A percentile compares a stretch with the other conserved stretches of the same genome.
phyloP scores from a whole-genome alignment of 2,329 filamentous ascomycete genomes.

The Neofusicoccum ribis region DNA sequence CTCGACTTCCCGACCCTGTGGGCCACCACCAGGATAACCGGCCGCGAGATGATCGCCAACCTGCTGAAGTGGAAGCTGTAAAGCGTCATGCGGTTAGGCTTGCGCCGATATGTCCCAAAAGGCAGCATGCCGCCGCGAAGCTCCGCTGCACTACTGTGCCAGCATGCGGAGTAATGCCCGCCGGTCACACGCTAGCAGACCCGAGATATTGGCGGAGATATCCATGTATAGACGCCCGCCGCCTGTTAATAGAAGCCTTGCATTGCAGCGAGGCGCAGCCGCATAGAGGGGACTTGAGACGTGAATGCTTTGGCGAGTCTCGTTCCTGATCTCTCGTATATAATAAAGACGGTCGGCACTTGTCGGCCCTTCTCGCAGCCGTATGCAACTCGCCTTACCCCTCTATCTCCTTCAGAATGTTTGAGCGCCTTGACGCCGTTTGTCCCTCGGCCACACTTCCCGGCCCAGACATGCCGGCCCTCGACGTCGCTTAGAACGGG shows the following conservation, averaged over 20 bases:
- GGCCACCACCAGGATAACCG: conserved; percentile 74
- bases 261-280: neutral
- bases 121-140: neutral
- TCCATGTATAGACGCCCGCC: neutral
- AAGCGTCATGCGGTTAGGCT: neutral
- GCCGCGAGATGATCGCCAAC: conserved; percentile 73
- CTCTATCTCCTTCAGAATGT: neutral
- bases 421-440: neutral
- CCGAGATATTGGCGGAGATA: neutral
- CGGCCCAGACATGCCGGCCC: neutral
- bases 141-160: neutral
- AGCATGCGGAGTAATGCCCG: neutral
- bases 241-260: neutral
- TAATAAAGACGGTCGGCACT: neutral
- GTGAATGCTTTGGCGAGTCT: neutral
- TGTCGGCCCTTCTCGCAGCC: neutral
- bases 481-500: neutral
- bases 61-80: conserved; percentile 71
- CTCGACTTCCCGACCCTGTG: conserved; percentile 83
- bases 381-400: neutral
- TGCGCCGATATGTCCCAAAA: neutral
- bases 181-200: neutral
- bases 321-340: neutral
- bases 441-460: neutral
- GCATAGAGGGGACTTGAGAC: neutral